These are phyloP conservation scores for Rubus idaeus DNA, from an alignment of 306 rosid genomes.

Conservation along the genomic window DNA sequence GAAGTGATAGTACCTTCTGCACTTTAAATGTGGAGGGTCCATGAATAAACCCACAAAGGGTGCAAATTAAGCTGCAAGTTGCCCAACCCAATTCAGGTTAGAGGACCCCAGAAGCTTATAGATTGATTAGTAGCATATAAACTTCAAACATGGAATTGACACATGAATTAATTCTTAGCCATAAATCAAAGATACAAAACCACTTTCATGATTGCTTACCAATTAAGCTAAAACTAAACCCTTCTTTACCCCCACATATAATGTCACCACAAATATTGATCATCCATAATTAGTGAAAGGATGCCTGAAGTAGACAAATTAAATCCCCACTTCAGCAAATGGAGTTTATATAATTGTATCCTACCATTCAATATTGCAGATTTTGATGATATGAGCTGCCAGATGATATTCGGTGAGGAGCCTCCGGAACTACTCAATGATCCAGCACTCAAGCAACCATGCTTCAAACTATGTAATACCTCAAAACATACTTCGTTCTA, in stretches of 20 bases:
- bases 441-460: constrained; percentile 90
- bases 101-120: constrained; percentile 35
- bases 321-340: constrained; percentile 12
- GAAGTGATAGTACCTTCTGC: constrained; percentile 52
- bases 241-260: constrained; percentile 22
- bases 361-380: constrained; percentile 51
- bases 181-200: constrained; percentile 17
- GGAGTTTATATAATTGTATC: constrained; percentile 12
- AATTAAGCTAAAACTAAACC: constrained; percentile 14
- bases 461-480: constrained; percentile 74
- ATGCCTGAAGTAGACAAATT: constrained; percentile 4
- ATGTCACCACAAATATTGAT: constrained; percentile 15
- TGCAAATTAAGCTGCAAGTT: constrained; percentile 45
- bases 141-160: constrained; percentile 11
- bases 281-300: constrained; percentile 12
- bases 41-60: constrained; percentile 56
- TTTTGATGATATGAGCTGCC: constrained; percentile 97
- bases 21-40: constrained; percentile 71
- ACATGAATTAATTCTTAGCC: constrained; percentile 27
- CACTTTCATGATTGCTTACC: constrained; percentile 17
- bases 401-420: constrained; percentile 91
- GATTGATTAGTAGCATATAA: constrained; percentile 16
- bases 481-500: constrained; percentile 8
- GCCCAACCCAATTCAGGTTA: constrained; percentile 37
- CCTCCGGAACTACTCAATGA: constrained; percentile 68